These are phyloP conservation scores for Amanita molliuscula DNA, from an alignment of 768 basidiomycete species.

Conservation along the genomic window DNA sequence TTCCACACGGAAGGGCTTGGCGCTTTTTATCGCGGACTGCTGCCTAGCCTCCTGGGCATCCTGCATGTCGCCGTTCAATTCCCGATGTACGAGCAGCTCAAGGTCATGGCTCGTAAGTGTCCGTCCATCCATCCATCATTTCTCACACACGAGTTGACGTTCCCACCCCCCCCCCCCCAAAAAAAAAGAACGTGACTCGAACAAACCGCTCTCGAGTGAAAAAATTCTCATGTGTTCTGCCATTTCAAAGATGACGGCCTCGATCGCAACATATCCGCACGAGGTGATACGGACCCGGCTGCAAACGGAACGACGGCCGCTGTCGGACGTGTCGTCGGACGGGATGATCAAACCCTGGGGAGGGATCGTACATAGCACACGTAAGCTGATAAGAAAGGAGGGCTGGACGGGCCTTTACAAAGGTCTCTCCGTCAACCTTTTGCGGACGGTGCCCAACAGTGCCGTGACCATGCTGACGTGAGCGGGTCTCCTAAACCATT, in stretches of 20 bases:
- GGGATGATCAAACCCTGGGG: conserved; percentile 49
- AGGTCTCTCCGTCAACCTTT: conserved; percentile 87
- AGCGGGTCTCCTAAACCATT: conserved; percentile 12
- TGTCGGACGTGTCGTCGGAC: conserved; percentile 50
- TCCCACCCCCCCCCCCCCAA: too few species aligned
- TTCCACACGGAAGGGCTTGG: conserved; percentile 79
- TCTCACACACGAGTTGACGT: background rate
- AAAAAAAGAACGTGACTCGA: conserved; percentile 32
- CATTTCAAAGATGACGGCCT: conserved; percentile 93
- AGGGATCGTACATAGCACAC: conserved; percentile 67
- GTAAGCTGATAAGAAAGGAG: conserved; percentile 66
- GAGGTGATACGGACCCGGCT: conserved; percentile 98
- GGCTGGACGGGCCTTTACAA: conserved; percentile 89
- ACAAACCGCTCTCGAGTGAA: conserved; percentile 40
- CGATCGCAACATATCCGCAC: conserved; percentile 93
- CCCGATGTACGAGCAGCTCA: conserved; percentile 90
- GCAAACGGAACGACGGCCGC: conserved; percentile 71
- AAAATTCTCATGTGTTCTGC: conserved; percentile 86
- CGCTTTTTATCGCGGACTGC: conserved; percentile 90
- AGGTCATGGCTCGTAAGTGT: conserved; percentile 73
- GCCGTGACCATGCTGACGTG: conserved; percentile 95
- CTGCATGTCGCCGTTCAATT: conserved; percentile 96
- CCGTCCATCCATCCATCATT: conserved; percentile 5
- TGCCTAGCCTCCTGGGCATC: conserved; percentile 91
- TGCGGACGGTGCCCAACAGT: conserved; percentile 93